Evolutionary conservation across 2,329 filamentous ascomycete species (phyloP).

Genomic region (Stagonosporopsis tanaceti): DNA sequence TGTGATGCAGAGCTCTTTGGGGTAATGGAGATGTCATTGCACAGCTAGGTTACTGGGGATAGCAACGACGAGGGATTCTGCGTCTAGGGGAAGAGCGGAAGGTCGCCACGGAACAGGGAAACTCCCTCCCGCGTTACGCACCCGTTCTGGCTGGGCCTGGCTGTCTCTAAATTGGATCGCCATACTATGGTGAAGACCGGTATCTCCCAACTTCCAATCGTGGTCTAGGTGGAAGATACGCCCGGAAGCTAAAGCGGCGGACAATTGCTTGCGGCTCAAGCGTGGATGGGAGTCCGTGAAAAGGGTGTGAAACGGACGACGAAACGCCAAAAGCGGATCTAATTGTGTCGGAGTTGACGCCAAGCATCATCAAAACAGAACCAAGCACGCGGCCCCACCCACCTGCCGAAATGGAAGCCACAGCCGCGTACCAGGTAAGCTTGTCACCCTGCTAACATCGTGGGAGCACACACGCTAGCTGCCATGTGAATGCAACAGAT

Average conservation of each 20-base stretch:
- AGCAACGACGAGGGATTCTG: neutral
- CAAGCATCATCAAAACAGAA: conserved; percentile 44
- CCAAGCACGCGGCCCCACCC: conserved; percentile 35
- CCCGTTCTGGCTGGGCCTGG: conserved; percentile 1
- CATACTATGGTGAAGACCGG: conserved; percentile 24
- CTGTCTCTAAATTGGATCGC: conserved; percentile 16
- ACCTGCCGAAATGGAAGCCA: conserved; percentile 34
- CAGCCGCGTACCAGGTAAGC: conserved; percentile 25
- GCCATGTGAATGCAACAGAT: conserved; percentile 26
- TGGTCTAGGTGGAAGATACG: conserved; percentile 23
- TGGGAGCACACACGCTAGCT: conserved; percentile 21
- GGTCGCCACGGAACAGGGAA: conserved; percentile 23
- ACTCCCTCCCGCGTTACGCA: conserved; percentile 14
- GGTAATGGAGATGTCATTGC: neutral
- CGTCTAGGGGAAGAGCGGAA: conserved; percentile 5
- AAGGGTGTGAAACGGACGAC: conserved; percentile 44
- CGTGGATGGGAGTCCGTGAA: conserved; percentile 29
- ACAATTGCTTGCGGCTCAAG: conserved; percentile 39
- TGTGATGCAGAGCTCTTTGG: conserved; percentile 9
- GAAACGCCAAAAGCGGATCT: conserved; percentile 45
- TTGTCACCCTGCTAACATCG: conserved; percentile 28
- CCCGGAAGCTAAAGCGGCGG: conserved; percentile 30
- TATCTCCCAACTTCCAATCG: conserved; percentile 22
- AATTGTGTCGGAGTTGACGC: conserved; percentile 38
- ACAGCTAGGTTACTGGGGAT: conserved; percentile 3